Base-by-base conservation (phyloP, 2,329 filamentous ascomycete genomes). In the Alternaria triticimaculans region DNA sequence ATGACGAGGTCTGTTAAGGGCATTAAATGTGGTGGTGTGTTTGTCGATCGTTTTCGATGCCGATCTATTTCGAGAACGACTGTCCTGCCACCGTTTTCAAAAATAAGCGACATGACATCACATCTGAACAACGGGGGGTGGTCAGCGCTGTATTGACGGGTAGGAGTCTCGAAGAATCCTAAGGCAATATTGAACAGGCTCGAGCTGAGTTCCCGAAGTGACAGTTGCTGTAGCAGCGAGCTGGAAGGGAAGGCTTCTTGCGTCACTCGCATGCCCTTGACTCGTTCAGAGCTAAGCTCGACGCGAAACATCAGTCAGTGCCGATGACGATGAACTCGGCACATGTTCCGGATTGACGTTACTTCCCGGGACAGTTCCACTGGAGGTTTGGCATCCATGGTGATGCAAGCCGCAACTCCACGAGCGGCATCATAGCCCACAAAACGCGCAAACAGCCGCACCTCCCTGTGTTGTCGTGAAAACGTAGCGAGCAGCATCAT, bases 31-130 rank as follows among this genome's bases (percentile, higher is more conserved):
- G 56, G 60, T 48, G 55, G 48, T 41, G 23, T 43, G 46, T 25
- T 28, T 48, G 60, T 55, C 60, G 60, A 63, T 63, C 60, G 18
- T 28, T 48, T 58, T 55, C 28, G 28, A 63, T 63, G 41, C 15
- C 37, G 25, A 43, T 55, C 44, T 60, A 60, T 60, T 60, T 63
- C 41, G 55, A 63, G 56, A 59, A 41, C n/a, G 21, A 25, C 28
- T 54, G 48, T 33, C 41, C 30, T 58, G 44, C 28, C 30, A 14
- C 21, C 45, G 44, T 43, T 55, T 41, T 30, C 25, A 63, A n/a
- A 18, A 48, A 25, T 48, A 58, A 62, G 60, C 60, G 46, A 44
- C 30, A 62, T 62, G 60, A 62, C 55, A 58, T 62, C 55, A 62
- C 37, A 23, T 12, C n/a, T 20, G 11, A 21, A n/a, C 41, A 45